Evolutionary conservation across 164 flowering plant genomes (phyloP), one percentile per base, ranked within the genome.

Genomic region (Piper betle): DNA sequence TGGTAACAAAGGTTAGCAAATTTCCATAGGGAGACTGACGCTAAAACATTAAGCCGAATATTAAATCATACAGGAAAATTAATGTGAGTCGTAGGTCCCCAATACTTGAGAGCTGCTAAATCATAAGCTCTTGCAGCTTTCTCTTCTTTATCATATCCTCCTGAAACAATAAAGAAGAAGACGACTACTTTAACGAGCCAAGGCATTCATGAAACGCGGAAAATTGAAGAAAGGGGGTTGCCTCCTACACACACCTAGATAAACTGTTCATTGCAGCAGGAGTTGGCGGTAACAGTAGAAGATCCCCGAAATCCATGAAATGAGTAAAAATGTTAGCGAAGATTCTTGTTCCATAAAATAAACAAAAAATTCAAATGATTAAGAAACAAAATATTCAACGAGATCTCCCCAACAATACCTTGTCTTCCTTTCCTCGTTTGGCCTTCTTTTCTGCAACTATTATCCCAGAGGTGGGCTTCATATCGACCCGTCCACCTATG

Each of bases 361-460:
- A 41, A 50, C 55, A 2, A n/a, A 59, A 46, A 4, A n/a, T 20
- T 2, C 60, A 37, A 12, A 57, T 57, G 17, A 12, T 2, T 37
- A 57, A 10, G 38, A 57, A 17, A 17, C 4, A 40, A 59, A 13
- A 59, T 13, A 40, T 59, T 59, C 62, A 50, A 17, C 2, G 16
- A 16, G 8, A 18, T 59, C n/a, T 17, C 52, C 1, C 18, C 20
- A 15, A 19, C 37, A 1, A 9, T 57, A 84, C 96, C 96, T 83
- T 88, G 96, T 65, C 93, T 80, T 74, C 96, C 96, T 78, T 88
- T 88, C 68, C 96, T 82, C 4, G 93, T 88, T 72, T 88, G 96
- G 41, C 96, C 96, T 73, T 88, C 96, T 70, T 86, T 88, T 63
- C 87, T 82, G 67, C 96, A 86, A 70, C 92, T 88, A 55, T 84